Evolutionary conservation across 192 early-diverging fungal species (phyloP), one percentile per base, ranked within the genome.

Genomic region (Entophlyctis luteolus): DNA sequence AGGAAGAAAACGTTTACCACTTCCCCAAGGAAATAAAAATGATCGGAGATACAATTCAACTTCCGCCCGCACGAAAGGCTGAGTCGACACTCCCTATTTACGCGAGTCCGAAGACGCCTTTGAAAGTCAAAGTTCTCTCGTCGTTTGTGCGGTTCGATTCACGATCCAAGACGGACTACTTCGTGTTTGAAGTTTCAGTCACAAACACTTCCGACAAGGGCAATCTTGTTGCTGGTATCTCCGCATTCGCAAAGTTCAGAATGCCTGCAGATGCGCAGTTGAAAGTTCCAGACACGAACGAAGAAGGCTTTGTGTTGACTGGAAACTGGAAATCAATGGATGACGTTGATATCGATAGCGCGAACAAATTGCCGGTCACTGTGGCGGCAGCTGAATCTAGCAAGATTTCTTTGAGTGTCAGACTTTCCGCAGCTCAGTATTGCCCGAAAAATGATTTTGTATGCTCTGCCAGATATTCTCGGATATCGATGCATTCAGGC

Each of bases 31-130:
- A 5, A 4, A 12, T 12, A 31, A 34, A 45, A 2, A n/a, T 36
- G 22, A 22, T n/a, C 10, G 65, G 65, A 12, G 16, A 57, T 4
- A 6, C 38, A 8, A 6, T 67, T 10, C 22, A 6, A 2, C 4
- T 10, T 27, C 22, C 42, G 8, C 28, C 57, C 10, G 34, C 25
- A 5, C 29, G 65, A 16, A 32, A 58, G 18, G n/a, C n/a, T n/a
- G 53, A 59, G 25, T 37, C 55, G 18, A 23, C 6, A 10, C 65
- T 67, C 14, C 65, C 65, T 18, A 16, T 10, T 25, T 67, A 54
- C 53, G 14, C 23, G 8, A 16, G 22, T 4, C 65, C 65, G 14
- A 36, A 32, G 27, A 29, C 35, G 25, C 34, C 65, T 10, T 38
- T 67, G 31, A 12, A 31, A 25, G 18, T 42, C n/a, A 67, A 67